Evolutionary conservation across 2,329 filamentous ascomycete species (phyloP).

Genomic region (Septoria petroselini): DNA sequence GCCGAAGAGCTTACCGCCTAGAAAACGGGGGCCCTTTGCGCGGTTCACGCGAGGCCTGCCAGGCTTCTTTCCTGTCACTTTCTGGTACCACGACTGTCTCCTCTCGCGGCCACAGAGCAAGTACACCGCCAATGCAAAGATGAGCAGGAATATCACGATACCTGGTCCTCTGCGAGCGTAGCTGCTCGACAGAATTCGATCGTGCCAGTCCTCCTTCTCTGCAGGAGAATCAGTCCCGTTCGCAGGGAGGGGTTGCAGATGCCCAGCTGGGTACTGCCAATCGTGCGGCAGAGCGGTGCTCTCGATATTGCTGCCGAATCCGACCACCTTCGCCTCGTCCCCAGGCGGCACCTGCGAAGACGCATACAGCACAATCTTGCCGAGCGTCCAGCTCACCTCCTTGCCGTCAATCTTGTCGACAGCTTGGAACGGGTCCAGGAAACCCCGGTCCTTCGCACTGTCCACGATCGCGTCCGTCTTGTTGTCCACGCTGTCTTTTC

Average conservation of each 20-base stretch:
- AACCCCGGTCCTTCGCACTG: conserved; percentile 66
- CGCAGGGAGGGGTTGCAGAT: conserved; percentile 34
- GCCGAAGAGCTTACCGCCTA: conserved; percentile 60
- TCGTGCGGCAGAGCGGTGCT: conserved; percentile 50
- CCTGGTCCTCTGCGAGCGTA: conserved; percentile 67
- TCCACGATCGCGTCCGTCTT: conserved; percentile 68
- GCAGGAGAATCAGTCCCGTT: conserved; percentile 42
- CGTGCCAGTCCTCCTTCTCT: conserved; percentile 54
- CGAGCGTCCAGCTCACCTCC: conserved; percentile 95
- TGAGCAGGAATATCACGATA: conserved; percentile 71
- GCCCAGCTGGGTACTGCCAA: conserved; percentile 74
- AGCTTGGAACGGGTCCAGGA: conserved; percentile 81
- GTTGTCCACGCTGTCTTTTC: conserved; percentile 60
- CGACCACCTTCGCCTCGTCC: conserved; percentile 68
- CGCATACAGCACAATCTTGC: conserved; percentile 94
- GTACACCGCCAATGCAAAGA: conserved; percentile 67
- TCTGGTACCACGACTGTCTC: conserved; percentile 57
- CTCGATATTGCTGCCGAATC: conserved; percentile 82
- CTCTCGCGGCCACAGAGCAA: conserved; percentile 78
- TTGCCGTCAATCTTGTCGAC: conserved; percentile 87
- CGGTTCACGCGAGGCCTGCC: conserved; percentile 2
- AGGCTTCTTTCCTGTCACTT: conserved; percentile 52
- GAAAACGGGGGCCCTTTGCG: conserved; percentile 16
- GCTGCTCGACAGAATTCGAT: conserved; percentile 60
- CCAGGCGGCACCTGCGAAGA: conserved; percentile 77